Evolutionary conservation across 2,329 filamentous ascomycete species (phyloP), one percentile per base, ranked within the genome.

Genomic region (Phaeosphaeriaceae sp.): DNA sequence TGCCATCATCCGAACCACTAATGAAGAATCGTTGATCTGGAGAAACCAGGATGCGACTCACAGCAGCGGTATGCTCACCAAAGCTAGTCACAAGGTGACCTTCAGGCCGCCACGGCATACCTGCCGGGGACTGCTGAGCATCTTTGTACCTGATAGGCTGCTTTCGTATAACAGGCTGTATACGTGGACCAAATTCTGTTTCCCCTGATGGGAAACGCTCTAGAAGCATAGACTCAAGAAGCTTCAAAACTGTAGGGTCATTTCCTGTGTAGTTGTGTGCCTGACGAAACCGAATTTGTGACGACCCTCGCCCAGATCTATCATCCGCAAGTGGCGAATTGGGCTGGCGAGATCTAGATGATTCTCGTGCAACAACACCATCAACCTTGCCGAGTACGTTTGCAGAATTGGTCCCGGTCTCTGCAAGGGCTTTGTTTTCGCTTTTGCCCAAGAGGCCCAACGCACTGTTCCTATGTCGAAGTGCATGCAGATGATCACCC

Each of bases 21-120:
- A 97, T 82, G 73, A 99, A 99, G 76, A 99, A 99, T 4, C 87
- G 78, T 70, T 99, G 93, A 67, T 99, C 94, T 0, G 93, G 91
- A 1, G 94, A 87, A 6, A 91, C 84, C 2, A 89, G 80, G 9
- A 97, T 84, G 8, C 92, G 85, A 65, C 89, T 96, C 56, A 97
- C 85, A 6, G 90, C 84, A 0, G 86, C 90, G 21, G 81, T 86
- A 68, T 99, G 94, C 70, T 99, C 94, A 1, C 89, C 86, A 66
- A 97, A 92, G 1, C 90, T 90, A 2, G 92, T 91, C 16, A 97
- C 88, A 7, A 97, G 80, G 42, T 86, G 87, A 1, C 94, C 92
- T 46, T 87, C 84, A 0, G 94, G 94, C 57, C 85, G 87, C 94
- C 94, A 99, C 2, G 84, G 82, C 46, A 84, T 84, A 28, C 87